These are phyloP conservation scores for Solanum chacoense DNA, from an alignment of 305 asterid species.

Conservation along the genomic window DNA sequence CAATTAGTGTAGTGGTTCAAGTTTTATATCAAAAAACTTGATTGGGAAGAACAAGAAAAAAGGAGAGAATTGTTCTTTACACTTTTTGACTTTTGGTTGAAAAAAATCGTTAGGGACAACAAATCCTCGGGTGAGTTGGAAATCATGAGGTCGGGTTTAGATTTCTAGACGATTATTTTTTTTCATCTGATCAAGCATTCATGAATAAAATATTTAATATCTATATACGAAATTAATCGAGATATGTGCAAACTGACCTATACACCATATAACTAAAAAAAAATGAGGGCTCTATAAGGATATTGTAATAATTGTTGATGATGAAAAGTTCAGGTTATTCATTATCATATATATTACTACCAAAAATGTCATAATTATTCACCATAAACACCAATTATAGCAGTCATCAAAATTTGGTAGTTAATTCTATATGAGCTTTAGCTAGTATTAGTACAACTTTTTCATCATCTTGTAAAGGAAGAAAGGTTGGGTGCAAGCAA, in stretches of 20 bases:
- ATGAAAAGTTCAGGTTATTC: neutral
- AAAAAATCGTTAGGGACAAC: neutral
- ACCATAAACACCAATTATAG: neutral
- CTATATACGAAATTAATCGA: rapidly evolving
- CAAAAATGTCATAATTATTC: neutral
- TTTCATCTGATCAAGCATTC: neutral
- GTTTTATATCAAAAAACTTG: neutral
- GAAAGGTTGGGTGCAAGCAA: neutral
- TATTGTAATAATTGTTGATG: neutral
- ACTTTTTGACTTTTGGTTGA: neutral
- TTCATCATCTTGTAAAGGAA: neutral
- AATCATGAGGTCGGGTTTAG: neutral
- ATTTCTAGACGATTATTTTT: neutral
- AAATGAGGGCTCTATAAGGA: neutral
- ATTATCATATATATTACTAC: neutral
- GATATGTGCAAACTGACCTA: neutral
- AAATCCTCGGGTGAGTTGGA: neutral
- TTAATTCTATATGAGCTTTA: neutral
- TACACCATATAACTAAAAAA: neutral
- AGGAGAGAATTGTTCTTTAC: neutral
- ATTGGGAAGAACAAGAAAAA: neutral
- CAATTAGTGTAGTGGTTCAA: neutral
- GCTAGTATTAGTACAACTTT: neutral
- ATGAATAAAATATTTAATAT: neutral
- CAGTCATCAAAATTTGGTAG: neutral